phyloP scores from a whole-genome alignment of 2,329 filamentous ascomycete species.

The Drechmeria coniospora region DNA sequence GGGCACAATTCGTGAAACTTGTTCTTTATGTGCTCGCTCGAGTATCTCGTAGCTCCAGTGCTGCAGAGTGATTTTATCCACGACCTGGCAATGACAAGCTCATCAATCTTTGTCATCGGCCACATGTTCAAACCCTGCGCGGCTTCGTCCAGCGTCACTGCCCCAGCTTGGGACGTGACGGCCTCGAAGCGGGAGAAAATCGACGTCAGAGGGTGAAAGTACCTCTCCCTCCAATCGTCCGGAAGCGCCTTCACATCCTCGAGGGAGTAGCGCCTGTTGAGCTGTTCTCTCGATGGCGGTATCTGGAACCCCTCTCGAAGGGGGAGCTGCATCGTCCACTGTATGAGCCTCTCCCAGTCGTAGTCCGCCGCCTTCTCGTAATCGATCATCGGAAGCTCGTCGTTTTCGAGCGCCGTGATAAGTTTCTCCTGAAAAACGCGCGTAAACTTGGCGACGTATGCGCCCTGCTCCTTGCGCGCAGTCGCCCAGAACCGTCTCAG shows the following conservation, averaged over 20 bases:
- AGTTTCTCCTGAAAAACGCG: slow-evolving; percentile 51
- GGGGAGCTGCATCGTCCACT: slow-evolving; percentile 46
- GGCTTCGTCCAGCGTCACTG: slow-evolving; percentile 13
- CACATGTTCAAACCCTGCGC: slow-evolving; percentile 1
- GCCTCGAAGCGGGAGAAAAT: slow-evolving; percentile 43
- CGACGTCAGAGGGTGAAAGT: slow-evolving; percentile 36
- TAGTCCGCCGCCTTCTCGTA: slow-evolving; percentile 48
- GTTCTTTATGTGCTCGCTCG: slow-evolving; percentile 28
- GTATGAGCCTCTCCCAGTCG: slow-evolving; percentile 51
- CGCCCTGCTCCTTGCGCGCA: slow-evolving; percentile 33
- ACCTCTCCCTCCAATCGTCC: slow-evolving; percentile 40
- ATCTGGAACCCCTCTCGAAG: slow-evolving; percentile 30
- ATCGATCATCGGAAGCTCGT: slow-evolving; percentile 45
- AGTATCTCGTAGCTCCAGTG: slow-evolving; percentile 34
- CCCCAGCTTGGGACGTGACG: slow-evolving; percentile 30
- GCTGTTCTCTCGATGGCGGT: slow-evolving; percentile 27
- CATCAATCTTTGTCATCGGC: slow-evolving; percentile 7
- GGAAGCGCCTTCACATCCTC: slow-evolving; percentile 15
- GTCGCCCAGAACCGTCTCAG: slow-evolving; percentile 40
- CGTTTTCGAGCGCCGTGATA: slow-evolving; percentile 47
- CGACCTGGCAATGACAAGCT: slow-evolving; percentile 32
- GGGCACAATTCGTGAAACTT: slow-evolving; percentile 34
- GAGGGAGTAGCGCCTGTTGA: slow-evolving; percentile 28
- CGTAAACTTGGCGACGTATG: slow-evolving; percentile 37
- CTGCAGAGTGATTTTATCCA: slow-evolving; percentile 45